These are phyloP conservation scores for Dactylonectria estremocensis DNA, from an alignment of 2,329 filamentous ascomycete genomes.

Conservation along the genomic window DNA sequence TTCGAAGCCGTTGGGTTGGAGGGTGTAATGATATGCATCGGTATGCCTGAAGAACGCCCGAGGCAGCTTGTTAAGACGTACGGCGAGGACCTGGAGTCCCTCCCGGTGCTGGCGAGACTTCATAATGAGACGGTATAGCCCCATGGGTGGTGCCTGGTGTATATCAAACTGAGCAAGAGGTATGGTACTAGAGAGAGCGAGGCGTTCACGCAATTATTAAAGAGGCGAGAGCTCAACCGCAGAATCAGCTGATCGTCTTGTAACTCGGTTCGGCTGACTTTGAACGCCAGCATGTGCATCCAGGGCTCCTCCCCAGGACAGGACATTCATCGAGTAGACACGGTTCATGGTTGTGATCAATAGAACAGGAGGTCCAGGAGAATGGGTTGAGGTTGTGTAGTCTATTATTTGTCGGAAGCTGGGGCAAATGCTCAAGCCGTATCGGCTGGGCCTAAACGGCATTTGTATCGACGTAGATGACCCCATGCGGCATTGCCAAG, in stretches of 20 bases:
- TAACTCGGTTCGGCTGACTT: not conserved
- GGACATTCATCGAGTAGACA: not conserved
- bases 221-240: not conserved
- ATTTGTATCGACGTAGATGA: not conserved
- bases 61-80: not conserved
- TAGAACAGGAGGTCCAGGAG: too few relatives aligned
- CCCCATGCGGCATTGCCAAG: not conserved
- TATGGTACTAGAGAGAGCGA: not conserved
- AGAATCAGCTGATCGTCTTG: too few relatives aligned
- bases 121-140: not conserved
- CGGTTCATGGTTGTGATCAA: not conserved
- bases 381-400: not conserved
- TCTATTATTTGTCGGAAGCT: not conserved
- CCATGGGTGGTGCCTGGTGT: not conserved
- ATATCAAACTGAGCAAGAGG: not conserved
- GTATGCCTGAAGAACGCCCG: not conserved
- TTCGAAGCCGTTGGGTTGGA: not conserved
- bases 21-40: not conserved
- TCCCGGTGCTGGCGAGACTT: not conserved
- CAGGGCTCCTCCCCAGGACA: not conserved
- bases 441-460: not conserved
- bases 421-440: not conserved
- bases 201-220: not conserved
- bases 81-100: not conserved
- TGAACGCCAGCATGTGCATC: not conserved